Conservation (phyloP, 2,329 filamentous ascomycete species). For the Pseudogymnoascus destructans region DNA sequence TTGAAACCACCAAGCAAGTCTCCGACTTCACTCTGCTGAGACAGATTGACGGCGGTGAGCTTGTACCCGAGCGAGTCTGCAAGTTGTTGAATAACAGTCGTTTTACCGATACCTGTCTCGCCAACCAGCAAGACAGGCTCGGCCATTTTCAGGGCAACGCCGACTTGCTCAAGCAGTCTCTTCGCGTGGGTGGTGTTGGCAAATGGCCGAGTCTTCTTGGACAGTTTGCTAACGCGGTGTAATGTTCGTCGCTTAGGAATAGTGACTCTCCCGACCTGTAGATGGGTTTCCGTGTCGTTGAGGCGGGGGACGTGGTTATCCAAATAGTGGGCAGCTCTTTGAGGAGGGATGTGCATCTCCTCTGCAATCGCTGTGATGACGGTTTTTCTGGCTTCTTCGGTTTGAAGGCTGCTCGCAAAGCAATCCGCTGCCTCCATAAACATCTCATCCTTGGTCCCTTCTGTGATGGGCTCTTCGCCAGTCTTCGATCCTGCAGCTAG, state of each 20-base stretch:
- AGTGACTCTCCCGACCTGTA: constrained; percentile 53
- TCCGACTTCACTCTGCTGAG: constrained; percentile 94
- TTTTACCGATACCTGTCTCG: constrained; percentile 97
- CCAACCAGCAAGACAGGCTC: constrained; percentile 93
- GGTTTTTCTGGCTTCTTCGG: constrained; percentile 42
- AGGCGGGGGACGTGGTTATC: constrained; percentile 58
- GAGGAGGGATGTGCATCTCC: constrained; percentile 74
- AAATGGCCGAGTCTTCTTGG: constrained; percentile 54
- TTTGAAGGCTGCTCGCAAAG: constrained; percentile 71
- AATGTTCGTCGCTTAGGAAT: constrained; percentile 44
- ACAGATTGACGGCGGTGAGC: constrained; percentile 86
- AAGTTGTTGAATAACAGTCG: constrained; percentile 86
- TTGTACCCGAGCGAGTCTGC: constrained; percentile 74
- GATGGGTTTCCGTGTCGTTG: constrained; percentile 42
- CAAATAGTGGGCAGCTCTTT: constrained; percentile 68
- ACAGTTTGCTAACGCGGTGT: constrained; percentile 32
- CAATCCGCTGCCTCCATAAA: constrained; percentile 91
- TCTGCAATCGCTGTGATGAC: constrained; percentile 65
- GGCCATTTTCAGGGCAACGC: constrained; percentile 65
- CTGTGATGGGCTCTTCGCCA: constrained; percentile 57
- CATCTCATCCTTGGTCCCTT: constrained; percentile 64
- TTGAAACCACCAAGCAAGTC: constrained; percentile 95
- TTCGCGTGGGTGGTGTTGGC: constrained; percentile 80
- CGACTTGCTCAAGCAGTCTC: constrained; percentile 75
- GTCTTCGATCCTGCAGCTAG: constrained; percentile 46